phyloP scores from a whole-genome alignment of 768 basidiomycete species.

The Auricularia sp. region DNA sequence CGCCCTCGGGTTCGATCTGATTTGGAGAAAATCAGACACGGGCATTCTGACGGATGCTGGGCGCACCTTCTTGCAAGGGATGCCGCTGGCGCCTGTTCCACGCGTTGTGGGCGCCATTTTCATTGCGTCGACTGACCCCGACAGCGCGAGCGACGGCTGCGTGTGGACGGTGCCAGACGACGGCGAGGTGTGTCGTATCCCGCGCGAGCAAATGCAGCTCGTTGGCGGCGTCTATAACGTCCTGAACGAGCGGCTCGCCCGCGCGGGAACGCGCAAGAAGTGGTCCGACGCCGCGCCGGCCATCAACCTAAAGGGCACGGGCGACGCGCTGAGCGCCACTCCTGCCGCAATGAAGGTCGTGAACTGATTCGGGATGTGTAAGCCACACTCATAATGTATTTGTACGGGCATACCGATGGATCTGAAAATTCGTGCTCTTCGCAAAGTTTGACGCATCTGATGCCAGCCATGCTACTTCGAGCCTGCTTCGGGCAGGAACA shows the following conservation, averaged over 20 bases:
- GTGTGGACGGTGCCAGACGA: constrained; percentile 41
- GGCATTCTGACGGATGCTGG: constrained; percentile 31
- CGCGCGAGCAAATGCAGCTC: constrained; percentile 32
- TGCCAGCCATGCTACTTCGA: too few relatives aligned
- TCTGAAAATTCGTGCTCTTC: too few relatives aligned
- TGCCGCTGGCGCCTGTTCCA: constrained; percentile 37
- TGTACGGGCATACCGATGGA: too few relatives aligned
- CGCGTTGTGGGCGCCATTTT: constrained; percentile 46
- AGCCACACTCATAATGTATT: too few relatives aligned
- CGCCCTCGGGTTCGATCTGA: neutral
- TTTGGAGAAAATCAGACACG: constrained; percentile 28
- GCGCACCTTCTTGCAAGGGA: constrained; percentile 38
- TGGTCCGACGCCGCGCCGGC: neutral
- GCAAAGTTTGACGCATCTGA: too few relatives aligned
- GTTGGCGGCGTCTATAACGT: constrained; percentile 43
- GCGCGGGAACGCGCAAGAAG: neutral
- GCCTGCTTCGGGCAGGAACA: too few relatives aligned
- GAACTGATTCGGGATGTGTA: neutral
- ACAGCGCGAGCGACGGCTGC: constrained; percentile 34
- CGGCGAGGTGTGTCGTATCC: constrained; percentile 39
- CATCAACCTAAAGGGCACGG: neutral
- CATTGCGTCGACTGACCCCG: constrained; percentile 38
- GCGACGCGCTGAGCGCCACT: neutral
- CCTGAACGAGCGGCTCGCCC: constrained; percentile 25
- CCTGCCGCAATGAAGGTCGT: neutral